Percentiles rank a stretch among this genome's conserved stretches.
Evolutionary conservation across 495 filamentous ascomycete species (phyloP).

Genomic region (Tetracladium marchalianum): DNA sequence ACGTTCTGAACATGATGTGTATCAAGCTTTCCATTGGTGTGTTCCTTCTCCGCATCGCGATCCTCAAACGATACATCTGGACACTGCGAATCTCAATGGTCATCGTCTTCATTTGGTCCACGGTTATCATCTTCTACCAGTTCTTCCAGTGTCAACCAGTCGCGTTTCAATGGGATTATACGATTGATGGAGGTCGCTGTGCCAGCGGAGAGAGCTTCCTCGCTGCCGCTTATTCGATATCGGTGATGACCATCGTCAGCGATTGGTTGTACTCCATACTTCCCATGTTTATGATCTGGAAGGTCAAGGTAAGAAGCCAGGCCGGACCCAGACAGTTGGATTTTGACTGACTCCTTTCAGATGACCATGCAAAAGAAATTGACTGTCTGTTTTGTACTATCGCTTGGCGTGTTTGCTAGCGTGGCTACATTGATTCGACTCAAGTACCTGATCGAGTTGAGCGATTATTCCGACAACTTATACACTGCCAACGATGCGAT

Average conservation of each 20-base stretch:
- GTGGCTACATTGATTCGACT: slow-evolving; percentile 30
- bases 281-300: slow-evolving; percentile 35
- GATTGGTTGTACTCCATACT: slow-evolving; percentile 34
- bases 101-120: slow-evolving; percentile 27
- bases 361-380: slow-evolving; percentile 28
- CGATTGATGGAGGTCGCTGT: slow-evolving; percentile 22
- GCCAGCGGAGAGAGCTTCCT: slow-evolving; percentile 24
- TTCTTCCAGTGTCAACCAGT: slow-evolving; percentile 22
- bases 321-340: background rate
- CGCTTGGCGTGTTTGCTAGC: slow-evolving; percentile 31
- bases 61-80: slow-evolving; percentile 26
- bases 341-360: background rate
- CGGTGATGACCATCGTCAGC: slow-evolving; percentile 28
- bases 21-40: slow-evolving; percentile 35
- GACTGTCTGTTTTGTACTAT: slow-evolving; percentile 27
- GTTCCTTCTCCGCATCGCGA: slow-evolving; percentile 30
- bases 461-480: slow-evolving; percentile 25
- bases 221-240: slow-evolving; percentile 29
- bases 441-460: slow-evolving; percentile 26
- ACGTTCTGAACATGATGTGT: slow-evolving; percentile 32
- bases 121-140: slow-evolving; percentile 29
- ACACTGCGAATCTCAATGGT: slow-evolving; percentile 24
- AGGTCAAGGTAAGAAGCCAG: slow-evolving; percentile 11
- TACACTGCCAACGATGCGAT: slow-evolving; percentile 28
- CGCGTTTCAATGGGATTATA: slow-evolving; percentile 30